These are phyloP conservation scores for Suhomyces yuchorum DNA, from an alignment of 1,139 yeast genomes.

Conservation along the genomic window DNA sequence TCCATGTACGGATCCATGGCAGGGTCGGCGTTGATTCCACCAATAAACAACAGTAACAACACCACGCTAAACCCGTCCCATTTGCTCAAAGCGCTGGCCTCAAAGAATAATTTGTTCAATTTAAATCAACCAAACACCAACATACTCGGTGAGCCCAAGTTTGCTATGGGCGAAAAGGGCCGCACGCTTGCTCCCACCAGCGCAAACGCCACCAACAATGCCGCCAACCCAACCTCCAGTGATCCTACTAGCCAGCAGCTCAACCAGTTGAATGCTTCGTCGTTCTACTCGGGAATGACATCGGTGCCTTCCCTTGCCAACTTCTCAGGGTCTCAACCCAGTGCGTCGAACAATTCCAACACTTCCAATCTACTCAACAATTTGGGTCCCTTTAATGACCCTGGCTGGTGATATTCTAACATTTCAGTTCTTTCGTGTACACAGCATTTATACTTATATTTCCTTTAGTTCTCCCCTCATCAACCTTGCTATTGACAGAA, in stretches of 20 bases:
- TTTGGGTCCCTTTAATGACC: constrained; percentile 13
- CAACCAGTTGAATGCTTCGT: constrained; percentile 12
- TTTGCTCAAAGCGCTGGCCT: constrained; percentile 11
- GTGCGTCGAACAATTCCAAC: background rate
- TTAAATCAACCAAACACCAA: constrained; percentile 5
- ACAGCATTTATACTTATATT: constrained; percentile 1
- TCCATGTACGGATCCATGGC: constrained; percentile 1
- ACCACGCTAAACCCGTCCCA: constrained; percentile 17
- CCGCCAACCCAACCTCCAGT: background rate
- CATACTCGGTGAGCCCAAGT: constrained; percentile 7
- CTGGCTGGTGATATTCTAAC: constrained; percentile 12
- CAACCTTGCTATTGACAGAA: background rate
- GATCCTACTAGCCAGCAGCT: constrained; percentile 11
- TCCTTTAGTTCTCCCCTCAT: background rate
- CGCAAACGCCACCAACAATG: background rate
- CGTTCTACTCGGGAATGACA: constrained; percentile 13
- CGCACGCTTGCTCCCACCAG: background rate
- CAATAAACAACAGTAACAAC: constrained; percentile 10
- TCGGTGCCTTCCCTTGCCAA: background rate
- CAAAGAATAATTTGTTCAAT: constrained; percentile 11
- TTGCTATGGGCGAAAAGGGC: constrained; percentile 3
- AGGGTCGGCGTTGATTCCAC: constrained; percentile 13
- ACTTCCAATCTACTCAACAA: constrained; percentile 12
- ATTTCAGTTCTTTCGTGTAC: constrained; percentile 4
- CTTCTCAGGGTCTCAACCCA: background rate